Base-by-base conservation (phyloP, 148 eudicot genomes). In the Beta vulgaris region DNA sequence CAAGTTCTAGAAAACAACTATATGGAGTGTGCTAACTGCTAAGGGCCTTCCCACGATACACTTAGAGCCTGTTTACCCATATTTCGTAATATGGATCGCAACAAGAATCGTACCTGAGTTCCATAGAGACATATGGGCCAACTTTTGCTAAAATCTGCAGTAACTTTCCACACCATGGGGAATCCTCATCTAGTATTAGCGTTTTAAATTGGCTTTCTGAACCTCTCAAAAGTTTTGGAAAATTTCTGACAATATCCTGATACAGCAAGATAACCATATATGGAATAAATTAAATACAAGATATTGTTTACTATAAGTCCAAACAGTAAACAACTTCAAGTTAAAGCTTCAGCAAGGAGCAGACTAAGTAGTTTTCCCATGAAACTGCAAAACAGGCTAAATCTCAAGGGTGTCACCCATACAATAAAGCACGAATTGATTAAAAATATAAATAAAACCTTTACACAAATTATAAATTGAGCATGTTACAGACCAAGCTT, bases 191-290 rank as follows among this genome's bases (percentile, higher is more conserved):
- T 35, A 79, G 73, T 68, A 90, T 74, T 72, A 94, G 76, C 76
- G 43, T 60, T 58, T 77, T 81, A 59, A 94, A 85, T 76, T 68
- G 77, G 76, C 83, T 75, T 83, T 94, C 96, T 63, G 82, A 85
- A 57, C 93, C 93, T 80, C 88, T 92, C 78, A 92, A 71, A 46
- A 92, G 94, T 72, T 77, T 76, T 21, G 99, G 97, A 77, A 88
- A 89, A 71, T 75, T 85, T 76, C 84, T 68, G 61, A 89, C 74
- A 73, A 88, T 86, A 78, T 77, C 87, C 99, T 95, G 82, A 44
- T 64, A 61, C 61, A 67, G 73, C 18, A 78, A 37, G 64, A 37
- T 12, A 34, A 34, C 37, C 39, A 65, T 29, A 23, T 40, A 62
- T 54, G 9, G 3, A 74, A 60, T 10, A 46, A 25, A 62, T 34